Evolutionary conservation across 352 stramenopile species (phyloP), one percentile per base, ranked within the genome.

Genomic region (Halophytophthora polymorphica): DNA sequence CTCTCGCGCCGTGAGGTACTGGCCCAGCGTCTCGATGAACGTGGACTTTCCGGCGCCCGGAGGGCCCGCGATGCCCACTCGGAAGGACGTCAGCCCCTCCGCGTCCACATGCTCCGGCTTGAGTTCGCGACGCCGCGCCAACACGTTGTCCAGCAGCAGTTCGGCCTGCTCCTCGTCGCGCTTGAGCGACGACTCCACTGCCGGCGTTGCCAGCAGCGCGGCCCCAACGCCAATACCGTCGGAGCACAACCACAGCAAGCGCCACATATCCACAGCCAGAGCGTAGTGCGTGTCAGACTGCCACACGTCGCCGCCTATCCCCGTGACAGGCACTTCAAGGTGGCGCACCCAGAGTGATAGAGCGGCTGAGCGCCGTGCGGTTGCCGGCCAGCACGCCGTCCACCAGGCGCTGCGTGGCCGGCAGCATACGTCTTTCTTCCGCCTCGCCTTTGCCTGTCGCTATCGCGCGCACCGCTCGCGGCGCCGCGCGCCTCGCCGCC

Each of bases 1-100:
- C 18, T 73, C 69, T 28, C 83, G 68, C 7, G 71, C 69, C 8
- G 96, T 86, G 35, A 98, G 72, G 44, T 92, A 79, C 41, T 83
- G 76, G 3, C 94, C 95, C 17, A 99, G 72, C n/a, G 79, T 83
- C 69, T 99, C 97, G 57, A 99, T 98, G 50, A 99, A 98, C 11
- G 91, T 98, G 34, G 79, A 97, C 60, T 99, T 99, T 50, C 97
- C 97, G n/a, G 91, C 95, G n/a, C 93, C 92, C 2, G 92, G 93
- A 17, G 92, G 89, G 0, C 92, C 93, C 2, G 86, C 88, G 45
- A 98, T 96, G 19, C 92, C 92, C 1, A 98, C 53, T 23, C 91
- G 83, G 50, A 98, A 94, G 21, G 82, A 86, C 25, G 77, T 57
- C 19, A 80, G 51, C 21, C 38, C 55, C 19, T 36, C 37, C 38